A percentile compares a stretch with the other conserved stretches of the same genome.
Conservation (phyloP, 1,284 basidiomycete genomes). For the Heliocybe sulcata region DNA sequence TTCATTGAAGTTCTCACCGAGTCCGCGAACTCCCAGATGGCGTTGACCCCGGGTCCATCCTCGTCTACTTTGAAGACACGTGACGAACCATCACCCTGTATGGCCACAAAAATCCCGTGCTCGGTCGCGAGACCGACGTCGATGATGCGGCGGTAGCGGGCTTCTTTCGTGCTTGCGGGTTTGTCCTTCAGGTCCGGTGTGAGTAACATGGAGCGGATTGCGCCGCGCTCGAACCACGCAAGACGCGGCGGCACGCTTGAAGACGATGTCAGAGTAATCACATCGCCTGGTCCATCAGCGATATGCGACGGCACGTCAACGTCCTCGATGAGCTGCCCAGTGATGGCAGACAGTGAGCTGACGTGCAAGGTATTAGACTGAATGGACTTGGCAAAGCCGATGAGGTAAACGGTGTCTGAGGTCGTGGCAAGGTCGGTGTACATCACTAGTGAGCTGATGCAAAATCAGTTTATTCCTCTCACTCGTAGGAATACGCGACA, state of each 20-base stretch:
- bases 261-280: constrained; percentile 26
- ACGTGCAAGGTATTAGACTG: constrained; percentile 62
- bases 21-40: constrained; percentile 51
- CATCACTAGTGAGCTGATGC: constrained; percentile 50
- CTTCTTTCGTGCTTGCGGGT: constrained; percentile 31
- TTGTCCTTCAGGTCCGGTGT: constrained; percentile 40
- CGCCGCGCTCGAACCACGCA: constrained; percentile 65
- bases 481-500: not conserved
- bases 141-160: constrained; percentile 38
- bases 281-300: constrained; percentile 33
- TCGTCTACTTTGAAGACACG: constrained; percentile 46
- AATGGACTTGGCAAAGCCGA: constrained; percentile 61
- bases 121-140: constrained; percentile 44
- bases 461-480: constrained; percentile 1
- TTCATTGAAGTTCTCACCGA: constrained; percentile 41
- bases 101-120: constrained; percentile 44
- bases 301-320: constrained; percentile 56
- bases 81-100: constrained; percentile 46
- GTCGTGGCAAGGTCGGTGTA: constrained; percentile 57
- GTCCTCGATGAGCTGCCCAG: constrained; percentile 46
- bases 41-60: constrained; percentile 24
- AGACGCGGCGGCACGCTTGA: constrained; percentile 17
- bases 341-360: constrained; percentile 46
- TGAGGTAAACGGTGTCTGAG: constrained; percentile 48
- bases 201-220: constrained; percentile 45